Evolutionary conservation across 768 basidiomycete genomes (phyloP), one percentile per base, ranked within the genome.

Genomic region (Termitomyces sp.): DNA sequence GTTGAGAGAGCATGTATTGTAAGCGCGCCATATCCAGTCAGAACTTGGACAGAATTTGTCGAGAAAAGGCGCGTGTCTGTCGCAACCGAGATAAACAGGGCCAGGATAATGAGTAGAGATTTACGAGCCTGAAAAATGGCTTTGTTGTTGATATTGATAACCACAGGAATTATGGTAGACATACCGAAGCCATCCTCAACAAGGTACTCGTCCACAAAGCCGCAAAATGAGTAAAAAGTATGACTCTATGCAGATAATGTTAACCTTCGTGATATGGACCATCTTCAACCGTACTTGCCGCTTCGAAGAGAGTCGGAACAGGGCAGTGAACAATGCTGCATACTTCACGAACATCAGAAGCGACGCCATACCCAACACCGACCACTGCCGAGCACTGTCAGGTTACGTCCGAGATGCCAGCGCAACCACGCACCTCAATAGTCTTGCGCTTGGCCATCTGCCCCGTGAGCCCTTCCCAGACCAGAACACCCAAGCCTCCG

Each of bases 171-270:
- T 3, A 55, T 49, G 28, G 25, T 16, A 39, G 14, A 69, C 79
- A 64, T 61, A 83, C 84, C 49, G 76, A 78, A 45, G 76, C 70
- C 47, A 78, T 72, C 55, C 65, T 76, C 40, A 82, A 63, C 54
- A 87, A 66, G 5, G 81, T 73, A 52, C 79, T 77, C 47, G 85
- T 73, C 86, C 88, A 90, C 42, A 85, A 72, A 23, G 80, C 73
- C 6, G 88, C 84, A 67, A 88, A 88, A 64, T 89, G 85, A 21
- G 82, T 72, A 62, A 91, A 83, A 34, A 91, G 62, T 42, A 88
- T 75, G 32, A 88, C 85, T 50, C 90, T 92, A 55, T 3, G 60
- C 35, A 37, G n/a, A 42, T 41, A 25, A 51, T n/a, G 37, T 53
- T 35, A 62, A 44, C 42, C 43, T 37, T 30, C 30, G 34, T 32